Conservation (phyloP, 2,329 filamentous ascomycete species). For the Orbilia blumenaviensis region DNA sequence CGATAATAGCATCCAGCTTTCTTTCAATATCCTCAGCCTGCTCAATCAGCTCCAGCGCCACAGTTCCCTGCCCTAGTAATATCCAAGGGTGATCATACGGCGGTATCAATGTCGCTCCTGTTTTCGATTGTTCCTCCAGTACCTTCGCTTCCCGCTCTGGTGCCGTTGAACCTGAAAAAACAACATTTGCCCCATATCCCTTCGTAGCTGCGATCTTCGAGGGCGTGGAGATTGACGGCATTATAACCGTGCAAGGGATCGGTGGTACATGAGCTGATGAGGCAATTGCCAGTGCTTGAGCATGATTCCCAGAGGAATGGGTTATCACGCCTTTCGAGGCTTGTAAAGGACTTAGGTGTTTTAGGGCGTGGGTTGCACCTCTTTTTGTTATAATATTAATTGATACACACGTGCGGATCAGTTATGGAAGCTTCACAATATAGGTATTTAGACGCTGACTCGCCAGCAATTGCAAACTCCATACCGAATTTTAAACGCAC, state of each 20-base stretch:
- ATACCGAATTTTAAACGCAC: constrained; percentile 90
- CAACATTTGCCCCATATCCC: constrained; percentile 78
- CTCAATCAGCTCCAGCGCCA: constrained; percentile 80
- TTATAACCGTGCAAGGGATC: constrained; percentile 86
- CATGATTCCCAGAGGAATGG: constrained; percentile 80
- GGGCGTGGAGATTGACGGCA: constrained; percentile 85
- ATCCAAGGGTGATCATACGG: constrained; percentile 94
- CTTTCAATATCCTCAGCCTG: constrained; percentile 70
- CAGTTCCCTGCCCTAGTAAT: constrained; percentile 90
- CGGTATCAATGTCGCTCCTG: constrained; percentile 80
- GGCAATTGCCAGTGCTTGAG: constrained; percentile 90
- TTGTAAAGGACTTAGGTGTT: background rate
- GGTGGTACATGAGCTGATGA: constrained; percentile 65
- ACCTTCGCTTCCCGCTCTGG: constrained; percentile 79
- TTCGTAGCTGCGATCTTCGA: constrained; percentile 85
- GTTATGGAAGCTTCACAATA: constrained; percentile 66
- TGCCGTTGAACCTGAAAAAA: constrained; percentile 83
- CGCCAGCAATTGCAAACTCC: too few relatives aligned
- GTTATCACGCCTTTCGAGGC: constrained; percentile 51
- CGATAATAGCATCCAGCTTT: constrained; percentile 75
- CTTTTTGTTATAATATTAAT: background rate
- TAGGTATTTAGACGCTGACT: background rate
- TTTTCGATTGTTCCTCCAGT: constrained; percentile 72
- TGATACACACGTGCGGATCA: constrained; percentile 57
- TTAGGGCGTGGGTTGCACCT: constrained; percentile 38